A percentile compares a stretch with the other conserved stretches of the same genome.
phyloP scores from a whole-genome alignment of 345 rosid species.

The Populus ilicifolia region DNA sequence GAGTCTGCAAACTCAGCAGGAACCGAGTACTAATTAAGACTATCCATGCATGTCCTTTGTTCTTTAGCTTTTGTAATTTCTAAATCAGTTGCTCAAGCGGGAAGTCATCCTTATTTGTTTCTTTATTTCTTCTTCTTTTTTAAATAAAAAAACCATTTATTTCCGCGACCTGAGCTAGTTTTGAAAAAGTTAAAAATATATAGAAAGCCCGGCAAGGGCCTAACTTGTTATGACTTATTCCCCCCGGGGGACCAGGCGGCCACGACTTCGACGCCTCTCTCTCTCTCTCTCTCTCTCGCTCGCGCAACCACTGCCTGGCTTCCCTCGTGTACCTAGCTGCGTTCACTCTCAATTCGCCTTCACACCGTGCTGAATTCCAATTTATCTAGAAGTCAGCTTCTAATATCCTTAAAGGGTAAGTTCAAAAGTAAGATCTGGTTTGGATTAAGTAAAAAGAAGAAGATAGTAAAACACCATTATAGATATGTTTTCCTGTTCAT shows the following conservation, averaged over 20 bases:
- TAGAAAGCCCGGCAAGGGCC: not conserved
- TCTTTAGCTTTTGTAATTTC: not conserved
- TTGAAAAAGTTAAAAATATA: not conserved
- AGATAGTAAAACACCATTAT: too few species aligned
- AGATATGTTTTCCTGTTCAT: too few species aligned
- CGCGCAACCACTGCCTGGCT: not conserved
- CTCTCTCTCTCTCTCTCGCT: not conserved
- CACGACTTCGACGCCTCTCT: not conserved
- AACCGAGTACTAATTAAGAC: not conserved
- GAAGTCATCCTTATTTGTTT: not conserved
- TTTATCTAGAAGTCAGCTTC: too few species aligned
- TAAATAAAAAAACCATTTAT: too few species aligned
- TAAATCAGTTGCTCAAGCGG: not conserved
- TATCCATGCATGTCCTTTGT: not conserved
- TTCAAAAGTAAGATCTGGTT: not conserved
- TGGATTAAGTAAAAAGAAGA: not conserved
- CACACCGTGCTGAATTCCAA: too few species aligned
- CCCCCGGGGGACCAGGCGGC: not conserved
- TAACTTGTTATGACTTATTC: not conserved
- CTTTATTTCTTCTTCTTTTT: not conserved
- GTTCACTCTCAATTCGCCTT: too few species aligned
- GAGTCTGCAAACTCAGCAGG: not conserved
- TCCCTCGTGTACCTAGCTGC: too few species aligned
- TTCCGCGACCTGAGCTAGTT: not conserved
- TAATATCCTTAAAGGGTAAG: not conserved